Percentiles rank a stretch among this genome's conserved stretches.
phyloP scores from a whole-genome alignment of 2,329 filamentous ascomycete species.

The Aschersonia sp. region DNA sequence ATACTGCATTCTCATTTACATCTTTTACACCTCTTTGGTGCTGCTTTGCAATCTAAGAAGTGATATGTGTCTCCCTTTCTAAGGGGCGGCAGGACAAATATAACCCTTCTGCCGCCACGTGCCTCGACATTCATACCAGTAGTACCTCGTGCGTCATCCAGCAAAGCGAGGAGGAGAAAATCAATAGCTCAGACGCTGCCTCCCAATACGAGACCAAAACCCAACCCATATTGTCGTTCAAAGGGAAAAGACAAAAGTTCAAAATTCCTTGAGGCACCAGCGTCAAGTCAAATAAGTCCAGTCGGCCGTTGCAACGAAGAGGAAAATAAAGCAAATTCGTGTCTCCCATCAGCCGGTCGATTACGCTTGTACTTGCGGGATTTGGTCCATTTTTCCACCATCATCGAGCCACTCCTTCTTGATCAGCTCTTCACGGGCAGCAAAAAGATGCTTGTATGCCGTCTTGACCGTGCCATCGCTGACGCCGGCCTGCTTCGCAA shows the following conservation, averaged over 20 bases:
- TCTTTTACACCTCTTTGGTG: too few species aligned
- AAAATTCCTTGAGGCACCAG: neutral
- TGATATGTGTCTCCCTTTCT: too few species aligned
- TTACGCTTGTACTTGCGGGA: conserved; percentile 37
- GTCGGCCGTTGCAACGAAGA: neutral
- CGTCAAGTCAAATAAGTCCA: neutral
- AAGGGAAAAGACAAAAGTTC: neutral
- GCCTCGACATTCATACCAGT: too few species aligned
- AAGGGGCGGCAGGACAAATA: too few species aligned
- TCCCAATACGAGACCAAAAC: too few species aligned
- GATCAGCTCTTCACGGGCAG: conserved; percentile 58
- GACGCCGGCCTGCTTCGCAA: conserved; percentile 71
- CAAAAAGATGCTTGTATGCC: conserved; percentile 80
- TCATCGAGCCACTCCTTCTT: conserved; percentile 60
- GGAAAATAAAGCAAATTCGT: neutral
- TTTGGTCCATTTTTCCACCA: conserved; percentile 55
- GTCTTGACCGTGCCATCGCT: conserved; percentile 96
- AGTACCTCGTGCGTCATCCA: too few species aligned
- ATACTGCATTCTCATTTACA: too few species aligned
- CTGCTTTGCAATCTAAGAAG: too few species aligned
- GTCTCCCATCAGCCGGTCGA: neutral
- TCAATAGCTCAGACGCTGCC: too few species aligned
- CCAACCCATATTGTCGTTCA: too few species aligned
- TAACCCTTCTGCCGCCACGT: too few species aligned
- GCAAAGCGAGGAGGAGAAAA: too few species aligned